Evolutionary conservation across 306 rosid species (phyloP).

Genomic region (Casuarina glauca): DNA sequence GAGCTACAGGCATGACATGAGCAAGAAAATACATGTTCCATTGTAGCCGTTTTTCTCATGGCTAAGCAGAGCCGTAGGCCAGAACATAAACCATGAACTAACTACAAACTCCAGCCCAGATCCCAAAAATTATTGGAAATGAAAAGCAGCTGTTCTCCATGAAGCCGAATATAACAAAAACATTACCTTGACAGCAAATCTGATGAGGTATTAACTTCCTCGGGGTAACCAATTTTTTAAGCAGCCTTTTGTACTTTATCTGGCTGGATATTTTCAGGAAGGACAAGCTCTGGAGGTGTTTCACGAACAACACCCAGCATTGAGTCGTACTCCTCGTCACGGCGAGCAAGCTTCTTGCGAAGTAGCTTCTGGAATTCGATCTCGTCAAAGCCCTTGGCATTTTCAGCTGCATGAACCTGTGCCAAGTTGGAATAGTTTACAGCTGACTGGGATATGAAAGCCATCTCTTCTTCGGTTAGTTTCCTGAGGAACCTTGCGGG

Average conservation of each 20-base stretch:
- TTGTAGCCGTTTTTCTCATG: conserved; percentile 26
- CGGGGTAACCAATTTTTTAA: conserved; percentile 10
- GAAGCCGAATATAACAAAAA: conserved; percentile 35
- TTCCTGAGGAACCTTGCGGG: conserved; percentile 94
- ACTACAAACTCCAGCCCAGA: conserved; percentile 36
- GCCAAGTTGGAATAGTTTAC: conserved; percentile 81
- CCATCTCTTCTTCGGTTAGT: conserved; percentile 88
- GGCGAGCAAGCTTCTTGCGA: conserved; percentile 66
- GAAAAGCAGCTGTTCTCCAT: conserved; percentile 38
- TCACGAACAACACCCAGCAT: conserved; percentile 56
- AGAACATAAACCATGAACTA: conserved; percentile 29
- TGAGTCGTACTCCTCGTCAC: conserved; percentile 64
- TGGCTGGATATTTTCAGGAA: conserved; percentile 49
- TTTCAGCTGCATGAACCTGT: conserved; percentile 89
- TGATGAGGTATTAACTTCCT: conserved; percentile 12
- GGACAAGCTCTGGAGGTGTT: conserved; percentile 54
- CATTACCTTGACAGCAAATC: conserved; percentile 20
- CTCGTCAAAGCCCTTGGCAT: conserved; percentile 70
- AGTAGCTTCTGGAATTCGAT: conserved; percentile 77
- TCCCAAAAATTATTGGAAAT: conserved; percentile 61
- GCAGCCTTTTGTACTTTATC: conserved; percentile 58
- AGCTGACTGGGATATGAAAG: conserved; percentile 87
- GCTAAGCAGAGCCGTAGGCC: conserved; percentile 32
- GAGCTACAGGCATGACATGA: conserved; percentile 27
- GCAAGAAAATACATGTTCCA: conserved; percentile 39